A percentile compares a stretch with the other conserved stretches of the same genome.
These are phyloP conservation scores for Lomentospora prolificans DNA, from an alignment of 2,329 filamentous ascomycete genomes.

Conservation along the genomic window DNA sequence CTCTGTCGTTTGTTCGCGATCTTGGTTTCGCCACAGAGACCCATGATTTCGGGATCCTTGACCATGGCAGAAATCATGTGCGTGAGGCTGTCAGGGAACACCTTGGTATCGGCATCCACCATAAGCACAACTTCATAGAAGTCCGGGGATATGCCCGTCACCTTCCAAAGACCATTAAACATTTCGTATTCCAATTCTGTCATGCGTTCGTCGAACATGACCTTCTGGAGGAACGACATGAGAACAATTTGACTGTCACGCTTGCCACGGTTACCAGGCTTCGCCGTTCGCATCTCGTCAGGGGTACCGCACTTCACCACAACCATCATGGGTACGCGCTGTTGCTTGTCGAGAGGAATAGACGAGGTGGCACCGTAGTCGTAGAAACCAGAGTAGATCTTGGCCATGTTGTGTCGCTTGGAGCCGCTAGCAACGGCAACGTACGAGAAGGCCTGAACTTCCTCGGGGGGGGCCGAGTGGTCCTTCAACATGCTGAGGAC, in stretches of 20 bases:
- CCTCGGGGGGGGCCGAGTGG: slow-evolving; percentile 64
- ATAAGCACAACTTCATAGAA: slow-evolving; percentile 98
- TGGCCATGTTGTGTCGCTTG: slow-evolving; percentile 99
- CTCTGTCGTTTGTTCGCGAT: slow-evolving; percentile 94
- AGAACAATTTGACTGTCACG: slow-evolving; percentile 98
- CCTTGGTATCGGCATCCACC: slow-evolving; percentile 98
- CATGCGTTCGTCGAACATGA: slow-evolving; percentile 99
- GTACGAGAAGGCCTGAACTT: slow-evolving; percentile 87
- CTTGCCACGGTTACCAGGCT: slow-evolving; percentile 96
- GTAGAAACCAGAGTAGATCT: slow-evolving; percentile 96
- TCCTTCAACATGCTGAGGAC: slow-evolving; percentile 92
- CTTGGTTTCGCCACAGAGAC: slow-evolving; percentile 96
- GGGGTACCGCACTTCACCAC: slow-evolving; percentile 94
- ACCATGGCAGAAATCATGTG: slow-evolving; percentile 99
- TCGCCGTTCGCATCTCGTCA: slow-evolving; percentile 68
- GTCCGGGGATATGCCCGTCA: slow-evolving; percentile 95
- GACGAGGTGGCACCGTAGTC: slow-evolving; percentile 78
- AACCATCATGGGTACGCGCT: slow-evolving; percentile 95
- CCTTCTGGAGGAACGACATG: slow-evolving; percentile 99
- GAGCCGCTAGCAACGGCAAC: slow-evolving; percentile 92
- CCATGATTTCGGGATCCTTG: slow-evolving; percentile 98
- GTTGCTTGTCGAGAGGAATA: slow-evolving; percentile 78
- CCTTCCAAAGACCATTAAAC: slow-evolving; percentile 98
- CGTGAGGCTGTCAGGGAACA: slow-evolving; percentile 95
- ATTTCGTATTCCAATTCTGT: slow-evolving; percentile 98